Conservation (phyloP, 2,329 filamentous ascomycete genomes). For the Trichoderma sp. region DNA sequence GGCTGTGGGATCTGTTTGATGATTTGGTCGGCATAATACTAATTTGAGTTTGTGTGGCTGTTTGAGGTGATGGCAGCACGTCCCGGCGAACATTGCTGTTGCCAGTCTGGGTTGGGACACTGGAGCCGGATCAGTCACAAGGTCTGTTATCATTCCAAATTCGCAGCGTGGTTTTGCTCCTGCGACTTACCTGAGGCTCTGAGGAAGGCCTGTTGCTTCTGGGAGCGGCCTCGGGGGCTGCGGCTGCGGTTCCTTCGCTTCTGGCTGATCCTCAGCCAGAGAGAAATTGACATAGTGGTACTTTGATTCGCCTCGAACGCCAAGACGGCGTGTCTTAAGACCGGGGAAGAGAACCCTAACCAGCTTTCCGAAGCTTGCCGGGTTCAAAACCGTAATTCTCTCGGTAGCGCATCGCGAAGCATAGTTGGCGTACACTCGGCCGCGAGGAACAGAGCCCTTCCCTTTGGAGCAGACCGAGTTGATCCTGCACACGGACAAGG, state of each 20-base stretch:
- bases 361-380: slow-evolving; percentile 95
- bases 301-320: slow-evolving; percentile 94
- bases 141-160: neutral
- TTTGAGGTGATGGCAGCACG: slow-evolving; percentile 31
- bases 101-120: slow-evolving; percentile 30
- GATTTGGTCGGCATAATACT: slow-evolving; percentile 16
- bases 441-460: slow-evolving; percentile 84
- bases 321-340: slow-evolving; percentile 85
- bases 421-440: slow-evolving; percentile 93
- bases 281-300: slow-evolving; percentile 85
- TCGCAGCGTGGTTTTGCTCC: neutral
- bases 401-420: slow-evolving; percentile 89
- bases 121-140: slow-evolving; percentile 20
- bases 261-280: slow-evolving; percentile 55
- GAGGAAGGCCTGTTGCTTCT: slow-evolving; percentile 46
- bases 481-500: slow-evolving; percentile 56
- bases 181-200: slow-evolving; percentile 47
- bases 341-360: slow-evolving; percentile 95
- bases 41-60: slow-evolving; percentile 25
- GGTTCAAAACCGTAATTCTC: slow-evolving; percentile 90
- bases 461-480: slow-evolving; percentile 68
- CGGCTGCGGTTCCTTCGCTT: slow-evolving; percentile 43
- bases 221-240: slow-evolving; percentile 48
- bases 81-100: slow-evolving; percentile 30
- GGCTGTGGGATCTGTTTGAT: slow-evolving; percentile 38